Conservation (phyloP, 2,329 filamentous ascomycete genomes). For the Decorospora gaudefroyi region DNA sequence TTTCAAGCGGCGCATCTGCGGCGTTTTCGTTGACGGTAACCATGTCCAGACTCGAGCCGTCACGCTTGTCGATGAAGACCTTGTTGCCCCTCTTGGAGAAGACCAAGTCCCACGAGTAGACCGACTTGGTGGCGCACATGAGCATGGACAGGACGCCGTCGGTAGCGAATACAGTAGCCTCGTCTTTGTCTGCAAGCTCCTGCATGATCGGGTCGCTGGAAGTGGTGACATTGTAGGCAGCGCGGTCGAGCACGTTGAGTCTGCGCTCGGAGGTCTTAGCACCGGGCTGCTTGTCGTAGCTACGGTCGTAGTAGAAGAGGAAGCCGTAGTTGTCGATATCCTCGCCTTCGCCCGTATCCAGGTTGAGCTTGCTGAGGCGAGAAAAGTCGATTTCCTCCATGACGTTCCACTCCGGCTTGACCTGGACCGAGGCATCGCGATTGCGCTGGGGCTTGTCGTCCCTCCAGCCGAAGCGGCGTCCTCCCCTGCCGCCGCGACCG, state of each 20-base stretch:
- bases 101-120: conserved; percentile 98
- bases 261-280: conserved; percentile 82
- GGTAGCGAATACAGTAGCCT: conserved; percentile 95
- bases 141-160: conserved; percentile 98
- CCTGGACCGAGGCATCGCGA: conserved; percentile 92
- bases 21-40: conserved; percentile 99
- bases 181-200: conserved; percentile 92
- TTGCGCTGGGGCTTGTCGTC: conserved; percentile 98
- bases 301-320: conserved; percentile 97
- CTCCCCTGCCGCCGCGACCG: conserved; percentile 71
- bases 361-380: conserved; percentile 90
- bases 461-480: conserved; percentile 95
- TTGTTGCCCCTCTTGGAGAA: conserved; percentile 92
- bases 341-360: conserved; percentile 92
- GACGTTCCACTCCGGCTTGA: conserved; percentile 93
- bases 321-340: conserved; percentile 95
- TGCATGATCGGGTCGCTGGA: conserved; percentile 96
- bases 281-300: conserved; percentile 90
- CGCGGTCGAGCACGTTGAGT: conserved; percentile 85
- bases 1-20: conserved; percentile 88
- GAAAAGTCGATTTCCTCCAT: conserved; percentile 99
- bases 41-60: conserved; percentile 92
- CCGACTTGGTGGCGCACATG: conserved; percentile 95
- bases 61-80: conserved; percentile 98
- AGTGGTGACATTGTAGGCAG: conserved; percentile 97